phyloP scores from a whole-genome alignment of 768 basidiomycete genomes.

The Lentinula boryana region DNA sequence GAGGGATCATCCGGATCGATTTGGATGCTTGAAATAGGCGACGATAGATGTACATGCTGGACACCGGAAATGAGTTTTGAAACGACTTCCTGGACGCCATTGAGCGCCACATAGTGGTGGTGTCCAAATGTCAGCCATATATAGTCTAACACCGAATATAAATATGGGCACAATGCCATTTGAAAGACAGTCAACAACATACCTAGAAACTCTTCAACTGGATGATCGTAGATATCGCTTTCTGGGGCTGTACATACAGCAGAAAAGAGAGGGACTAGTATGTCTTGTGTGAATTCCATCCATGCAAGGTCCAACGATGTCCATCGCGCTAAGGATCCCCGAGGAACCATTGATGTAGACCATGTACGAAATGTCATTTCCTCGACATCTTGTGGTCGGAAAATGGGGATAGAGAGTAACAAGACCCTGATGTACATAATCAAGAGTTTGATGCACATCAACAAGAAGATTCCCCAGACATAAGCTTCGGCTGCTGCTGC shows the following conservation, averaged over 20 bases:
- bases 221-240: conserved; percentile 49
- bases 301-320: conserved; percentile 46
- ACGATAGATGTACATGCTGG: conserved; percentile 47
- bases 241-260: conserved; percentile 65
- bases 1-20: conserved; percentile 27
- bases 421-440: conserved; percentile 42
- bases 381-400: conserved; percentile 21
- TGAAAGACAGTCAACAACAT: conserved; percentile 13
- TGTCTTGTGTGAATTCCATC: conserved; percentile 42
- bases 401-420: conserved; percentile 36
- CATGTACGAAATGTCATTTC: conserved; percentile 45
- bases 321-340: conserved; percentile 29
- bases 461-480: conserved; percentile 30
- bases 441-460: conserved; percentile 35
- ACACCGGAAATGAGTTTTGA: conserved; percentile 38
- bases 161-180: not conserved
- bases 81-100: conserved; percentile 58
- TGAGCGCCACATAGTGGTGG: conserved; percentile 58
- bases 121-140: conserved; percentile 63
- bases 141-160: conserved; percentile 42
- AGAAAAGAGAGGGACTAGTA: conserved; percentile 63
- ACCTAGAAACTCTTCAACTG: conserved; percentile 64
- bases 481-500: conserved; percentile 16
- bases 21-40: conserved; percentile 41
- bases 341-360: conserved; percentile 37